phyloP scores from a whole-genome alignment of 23 red algal genomes.

The Agarophyton chilense region DNA sequence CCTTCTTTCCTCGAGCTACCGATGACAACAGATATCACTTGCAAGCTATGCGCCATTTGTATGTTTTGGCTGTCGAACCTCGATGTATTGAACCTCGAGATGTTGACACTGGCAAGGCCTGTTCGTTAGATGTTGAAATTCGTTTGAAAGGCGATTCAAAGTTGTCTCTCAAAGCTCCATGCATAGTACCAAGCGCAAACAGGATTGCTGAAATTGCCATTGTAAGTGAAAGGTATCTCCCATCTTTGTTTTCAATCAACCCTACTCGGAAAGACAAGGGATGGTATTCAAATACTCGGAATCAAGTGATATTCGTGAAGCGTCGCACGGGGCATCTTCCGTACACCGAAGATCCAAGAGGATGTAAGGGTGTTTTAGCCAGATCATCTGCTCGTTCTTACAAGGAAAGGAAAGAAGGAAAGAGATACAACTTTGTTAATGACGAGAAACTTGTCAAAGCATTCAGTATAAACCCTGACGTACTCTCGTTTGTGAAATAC shows the following conservation, averaged over 20 bases:
- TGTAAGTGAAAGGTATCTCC: slow-evolving; percentile 81
- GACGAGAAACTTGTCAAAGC: slow-evolving; percentile 64
- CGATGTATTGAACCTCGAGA: slow-evolving; percentile 86
- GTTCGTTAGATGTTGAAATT: slow-evolving; percentile 79
- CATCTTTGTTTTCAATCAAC: slow-evolving; percentile 26
- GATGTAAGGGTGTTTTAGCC: slow-evolving; percentile 79
- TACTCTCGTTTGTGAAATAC: slow-evolving; percentile 63
- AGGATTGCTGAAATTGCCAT: slow-evolving; percentile 50
- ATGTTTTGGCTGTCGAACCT: slow-evolving; percentile 87
- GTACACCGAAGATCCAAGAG: slow-evolving; percentile 76
- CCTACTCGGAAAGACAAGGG: slow-evolving; percentile 10
- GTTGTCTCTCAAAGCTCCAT: slow-evolving; percentile 69
- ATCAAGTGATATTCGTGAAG: slow-evolving; percentile 81
- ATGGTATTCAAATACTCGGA: slow-evolving; percentile 44
- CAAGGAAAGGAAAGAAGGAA: background rate
- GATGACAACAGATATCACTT: slow-evolving; percentile 95
- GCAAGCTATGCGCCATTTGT: slow-evolving; percentile 95
- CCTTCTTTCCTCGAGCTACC: slow-evolving; percentile 73
- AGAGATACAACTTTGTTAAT: slow-evolving; percentile 33
- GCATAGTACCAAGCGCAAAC: slow-evolving; percentile 73
- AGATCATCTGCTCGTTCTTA: slow-evolving; percentile 35
- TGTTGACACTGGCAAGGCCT: slow-evolving; percentile 78
- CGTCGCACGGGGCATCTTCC: slow-evolving; percentile 87
- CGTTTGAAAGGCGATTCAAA: slow-evolving; percentile 12
- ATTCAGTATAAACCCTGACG: slow-evolving; percentile 59